A percentile compares a stretch with the other conserved stretches of the same genome.
phyloP scores from a whole-genome alignment of 345 rosid genomes.

The Melaleuca quinquenervia region DNA sequence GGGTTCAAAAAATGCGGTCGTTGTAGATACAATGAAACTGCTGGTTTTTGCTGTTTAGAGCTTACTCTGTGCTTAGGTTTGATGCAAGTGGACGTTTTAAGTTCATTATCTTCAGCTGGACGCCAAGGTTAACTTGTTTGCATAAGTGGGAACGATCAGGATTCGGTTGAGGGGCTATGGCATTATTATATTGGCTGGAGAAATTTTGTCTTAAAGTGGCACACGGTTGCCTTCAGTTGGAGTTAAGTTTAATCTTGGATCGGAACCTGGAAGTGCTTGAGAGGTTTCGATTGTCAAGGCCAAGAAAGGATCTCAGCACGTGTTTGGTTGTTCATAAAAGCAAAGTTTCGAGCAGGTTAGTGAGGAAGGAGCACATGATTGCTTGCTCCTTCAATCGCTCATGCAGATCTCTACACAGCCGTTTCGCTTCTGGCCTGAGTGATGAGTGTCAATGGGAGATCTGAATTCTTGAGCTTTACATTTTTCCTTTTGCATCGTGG shows the following conservation, averaged over 20 bases:
- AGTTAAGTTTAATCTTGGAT: not conserved
- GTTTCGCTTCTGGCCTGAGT: not conserved
- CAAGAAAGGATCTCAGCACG: not conserved
- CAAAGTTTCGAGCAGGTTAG: not conserved
- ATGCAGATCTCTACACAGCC: not conserved
- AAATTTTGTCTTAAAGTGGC: conserved; percentile 7
- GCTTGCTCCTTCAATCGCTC: conserved; percentile 1
- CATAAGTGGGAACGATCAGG: not conserved
- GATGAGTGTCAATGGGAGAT: not conserved
- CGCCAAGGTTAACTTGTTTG: conserved; percentile 16
- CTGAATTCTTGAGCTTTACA: not conserved
- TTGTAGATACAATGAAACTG: not conserved
- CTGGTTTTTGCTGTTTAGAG: not conserved
- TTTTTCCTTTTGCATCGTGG: not conserved
- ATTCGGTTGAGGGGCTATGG: not conserved
- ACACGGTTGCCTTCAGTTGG: not conserved
- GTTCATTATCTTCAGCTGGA: conserved; percentile 17
- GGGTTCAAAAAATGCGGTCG: not conserved
- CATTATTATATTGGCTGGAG: not conserved
- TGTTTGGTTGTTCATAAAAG: conserved; percentile 1
- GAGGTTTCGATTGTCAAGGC: not conserved
- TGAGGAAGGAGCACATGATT: conserved; percentile 9
- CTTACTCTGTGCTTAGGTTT: conserved; percentile 9
- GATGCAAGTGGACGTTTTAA: conserved; percentile 2
- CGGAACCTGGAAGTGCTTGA: not conserved